Conservation (phyloP, 768 basidiomycete genomes). For the Lentinula lateritia region DNA sequence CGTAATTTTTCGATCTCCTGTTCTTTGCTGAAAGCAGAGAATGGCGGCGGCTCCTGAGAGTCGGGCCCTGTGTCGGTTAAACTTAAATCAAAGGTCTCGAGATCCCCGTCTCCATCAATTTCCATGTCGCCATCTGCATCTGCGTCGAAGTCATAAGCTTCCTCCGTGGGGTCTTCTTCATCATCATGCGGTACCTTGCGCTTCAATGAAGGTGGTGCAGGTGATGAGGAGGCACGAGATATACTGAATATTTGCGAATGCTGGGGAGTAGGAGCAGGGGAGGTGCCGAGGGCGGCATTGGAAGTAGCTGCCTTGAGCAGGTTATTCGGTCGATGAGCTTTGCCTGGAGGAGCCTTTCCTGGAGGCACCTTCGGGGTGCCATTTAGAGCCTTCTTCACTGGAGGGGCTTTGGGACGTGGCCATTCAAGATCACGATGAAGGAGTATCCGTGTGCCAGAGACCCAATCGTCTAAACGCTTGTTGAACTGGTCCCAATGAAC, state of each 20-base stretch:
- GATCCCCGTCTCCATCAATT: slow-evolving; percentile 70
- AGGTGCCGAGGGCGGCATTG: slow-evolving; percentile 55
- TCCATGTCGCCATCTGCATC: slow-evolving; percentile 73
- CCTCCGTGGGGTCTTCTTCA: slow-evolving; percentile 57
- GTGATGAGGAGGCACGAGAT: slow-evolving; percentile 44
- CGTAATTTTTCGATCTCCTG: slow-evolving; percentile 98
- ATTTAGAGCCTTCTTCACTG: slow-evolving; percentile 47
- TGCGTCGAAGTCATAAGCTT: slow-evolving; percentile 46
- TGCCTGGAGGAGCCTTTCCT: slow-evolving; percentile 60
- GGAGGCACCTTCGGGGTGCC: slow-evolving; percentile 50
- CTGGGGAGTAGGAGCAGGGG: slow-evolving; percentile 52
- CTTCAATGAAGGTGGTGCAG: slow-evolving; percentile 55
- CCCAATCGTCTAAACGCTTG: slow-evolving; percentile 98
- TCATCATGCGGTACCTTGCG: slow-evolving; percentile 65
- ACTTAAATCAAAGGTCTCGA: slow-evolving; percentile 61
- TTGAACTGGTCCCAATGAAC: slow-evolving; percentile 99
- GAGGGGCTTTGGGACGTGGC: slow-evolving; percentile 80
- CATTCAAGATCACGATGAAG: slow-evolving; percentile 86
- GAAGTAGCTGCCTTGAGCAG: slow-evolving; percentile 67
- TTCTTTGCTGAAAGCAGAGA: slow-evolving; percentile 84
- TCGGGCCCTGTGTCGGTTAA: slow-evolving; percentile 47
- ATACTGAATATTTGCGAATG: slow-evolving; percentile 22
- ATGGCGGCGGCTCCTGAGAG: slow-evolving; percentile 40
- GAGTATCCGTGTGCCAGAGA: slow-evolving; percentile 81
- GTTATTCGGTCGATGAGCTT: slow-evolving; percentile 52